Percentiles rank a stretch among this genome's conserved stretches.
These are phyloP conservation scores for Taphrina betulina DNA, from an alignment of 1,139 yeast genomes.

Conservation along the genomic window DNA sequence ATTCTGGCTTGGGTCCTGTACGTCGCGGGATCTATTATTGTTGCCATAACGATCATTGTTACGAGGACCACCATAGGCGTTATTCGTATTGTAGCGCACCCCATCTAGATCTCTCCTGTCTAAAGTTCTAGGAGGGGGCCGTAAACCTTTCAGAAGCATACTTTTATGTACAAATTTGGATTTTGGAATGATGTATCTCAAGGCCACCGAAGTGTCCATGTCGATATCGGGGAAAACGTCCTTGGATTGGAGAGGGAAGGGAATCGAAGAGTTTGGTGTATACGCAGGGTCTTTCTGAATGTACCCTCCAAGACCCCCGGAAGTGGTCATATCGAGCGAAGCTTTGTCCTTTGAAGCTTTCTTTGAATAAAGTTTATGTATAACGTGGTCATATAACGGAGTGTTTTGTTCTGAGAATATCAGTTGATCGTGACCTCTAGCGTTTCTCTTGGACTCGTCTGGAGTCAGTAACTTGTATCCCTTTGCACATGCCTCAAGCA, in stretches of 20 bases:
- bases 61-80: slow-evolving; percentile 22
- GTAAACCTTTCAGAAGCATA: slow-evolving; percentile 71
- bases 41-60: slow-evolving; percentile 30
- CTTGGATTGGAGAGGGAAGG: slow-evolving; percentile 63
- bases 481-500: slow-evolving; percentile 62
- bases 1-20: slow-evolving; percentile 22
- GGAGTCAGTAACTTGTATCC: slow-evolving; percentile 65
- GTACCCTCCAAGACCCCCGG: slow-evolving; percentile 63
- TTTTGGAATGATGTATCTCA: slow-evolving; percentile 59
- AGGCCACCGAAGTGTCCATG: slow-evolving; percentile 56
- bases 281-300: slow-evolving; percentile 53
- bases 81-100: slow-evolving; percentile 26
- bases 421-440: slow-evolving; percentile 45
- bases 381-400: slow-evolving; percentile 39
- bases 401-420: slow-evolving; percentile 41
- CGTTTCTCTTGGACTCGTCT: slow-evolving; percentile 67
- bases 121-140: slow-evolving; percentile 18
- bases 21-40: slow-evolving; percentile 26
- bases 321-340: slow-evolving; percentile 29
- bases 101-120: slow-evolving; percentile 27
- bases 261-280: slow-evolving; percentile 50
- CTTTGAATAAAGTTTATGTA: slow-evolving; percentile 37
- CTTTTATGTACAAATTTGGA: slow-evolving; percentile 54
- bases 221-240: slow-evolving; percentile 50
- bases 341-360: slow-evolving; percentile 41